A percentile compares a stretch with the other conserved stretches of the same genome.
phyloP scores from a whole-genome alignment of 352 stramenopile genomes.

The Globisporangium uncinulatum region DNA sequence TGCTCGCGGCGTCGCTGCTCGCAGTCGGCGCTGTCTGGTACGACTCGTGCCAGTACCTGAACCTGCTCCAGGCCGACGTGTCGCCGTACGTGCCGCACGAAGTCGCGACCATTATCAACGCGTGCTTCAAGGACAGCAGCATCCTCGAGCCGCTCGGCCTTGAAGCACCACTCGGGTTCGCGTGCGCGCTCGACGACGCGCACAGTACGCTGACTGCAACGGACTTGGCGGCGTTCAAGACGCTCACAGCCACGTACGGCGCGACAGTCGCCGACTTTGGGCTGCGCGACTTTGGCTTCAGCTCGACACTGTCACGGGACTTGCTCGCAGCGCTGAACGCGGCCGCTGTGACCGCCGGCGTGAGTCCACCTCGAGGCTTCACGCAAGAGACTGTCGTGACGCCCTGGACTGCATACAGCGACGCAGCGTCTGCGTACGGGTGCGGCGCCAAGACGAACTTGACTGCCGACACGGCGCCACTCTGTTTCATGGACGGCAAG shows the following conservation, averaged over 20 bases:
- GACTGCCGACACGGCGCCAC: slow-evolving; percentile 28
- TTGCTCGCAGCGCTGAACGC: slow-evolving; percentile 35
- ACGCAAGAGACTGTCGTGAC: slow-evolving; percentile 56
- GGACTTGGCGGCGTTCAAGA: slow-evolving; percentile 32
- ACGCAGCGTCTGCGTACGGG: slow-evolving; percentile 12
- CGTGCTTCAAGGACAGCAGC: slow-evolving; percentile 67
- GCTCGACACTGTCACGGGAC: slow-evolving; percentile 38
- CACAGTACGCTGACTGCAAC: slow-evolving; percentile 37
- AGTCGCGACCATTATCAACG: slow-evolving; percentile 49
- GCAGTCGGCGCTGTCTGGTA: slow-evolving; percentile 75
- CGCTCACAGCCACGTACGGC: slow-evolving; percentile 40
- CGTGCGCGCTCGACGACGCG: slow-evolving; percentile 59
- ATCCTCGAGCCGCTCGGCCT: slow-evolving; percentile 54
- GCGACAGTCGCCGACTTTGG: slow-evolving; percentile 41
- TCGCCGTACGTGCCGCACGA: slow-evolving; percentile 63
- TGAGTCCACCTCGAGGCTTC: slow-evolving; percentile 15
- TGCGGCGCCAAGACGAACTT: slow-evolving; percentile 24
- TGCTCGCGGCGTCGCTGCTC: slow-evolving; percentile 61
- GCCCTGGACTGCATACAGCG: slow-evolving; percentile 49
- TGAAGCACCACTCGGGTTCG: slow-evolving; percentile 43
- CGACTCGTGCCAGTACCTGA: slow-evolving; percentile 80
- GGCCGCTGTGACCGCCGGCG: slow-evolving; percentile 19
- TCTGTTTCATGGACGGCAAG: slow-evolving; percentile 66
- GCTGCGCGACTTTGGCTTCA: slow-evolving; percentile 60
- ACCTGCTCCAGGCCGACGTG: slow-evolving; percentile 66